These are phyloP conservation scores for Starmerella floris DNA, from an alignment of 805 yeast species.

Conservation along the genomic window DNA sequence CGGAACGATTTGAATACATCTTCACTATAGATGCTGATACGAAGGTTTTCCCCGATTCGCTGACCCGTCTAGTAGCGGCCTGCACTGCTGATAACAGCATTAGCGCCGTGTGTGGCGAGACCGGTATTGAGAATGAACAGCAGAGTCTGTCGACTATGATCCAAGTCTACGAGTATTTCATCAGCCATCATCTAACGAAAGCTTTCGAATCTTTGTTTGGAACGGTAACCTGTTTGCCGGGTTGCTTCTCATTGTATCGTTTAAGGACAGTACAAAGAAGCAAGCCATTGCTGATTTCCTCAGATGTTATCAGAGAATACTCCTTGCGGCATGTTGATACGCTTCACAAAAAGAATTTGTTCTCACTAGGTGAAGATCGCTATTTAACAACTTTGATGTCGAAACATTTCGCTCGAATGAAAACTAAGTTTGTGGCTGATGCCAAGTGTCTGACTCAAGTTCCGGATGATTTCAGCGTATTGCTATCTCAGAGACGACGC, in stretches of 20 bases:
- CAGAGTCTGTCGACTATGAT: slow-evolving; percentile 45
- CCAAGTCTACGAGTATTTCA: slow-evolving; percentile 51
- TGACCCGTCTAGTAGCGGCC: slow-evolving; percentile 44
- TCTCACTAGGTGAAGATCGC: slow-evolving; percentile 51
- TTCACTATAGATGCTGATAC: slow-evolving; percentile 58
- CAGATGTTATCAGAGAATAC: slow-evolving; percentile 46
- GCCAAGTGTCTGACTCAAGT: slow-evolving; percentile 47
- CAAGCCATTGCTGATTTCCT: slow-evolving; percentile 45
- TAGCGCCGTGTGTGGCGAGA: slow-evolving; percentile 53
- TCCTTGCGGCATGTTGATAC: slow-evolving; percentile 45
- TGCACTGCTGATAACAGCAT: slow-evolving; percentile 45
- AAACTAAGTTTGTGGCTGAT: slow-evolving; percentile 42
- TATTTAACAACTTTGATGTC: slow-evolving; percentile 46
- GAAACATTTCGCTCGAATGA: slow-evolving; percentile 43
- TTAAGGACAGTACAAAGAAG: slow-evolving; percentile 35
- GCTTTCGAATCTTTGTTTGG: slow-evolving; percentile 52
- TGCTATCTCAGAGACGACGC: slow-evolving; percentile 84
- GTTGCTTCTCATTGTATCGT: slow-evolving; percentile 50
- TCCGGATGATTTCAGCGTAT: slow-evolving; percentile 63
- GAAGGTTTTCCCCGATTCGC: slow-evolving; percentile 38
- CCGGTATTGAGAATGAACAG: slow-evolving; percentile 43
- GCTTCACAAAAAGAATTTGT: slow-evolving; percentile 46
- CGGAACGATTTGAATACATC: slow-evolving; percentile 44
- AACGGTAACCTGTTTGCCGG: slow-evolving; percentile 52
- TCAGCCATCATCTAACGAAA: slow-evolving; percentile 50